Conservation (phyloP, 73 alveolate species). For the Paramecium octaurelia region DNA sequence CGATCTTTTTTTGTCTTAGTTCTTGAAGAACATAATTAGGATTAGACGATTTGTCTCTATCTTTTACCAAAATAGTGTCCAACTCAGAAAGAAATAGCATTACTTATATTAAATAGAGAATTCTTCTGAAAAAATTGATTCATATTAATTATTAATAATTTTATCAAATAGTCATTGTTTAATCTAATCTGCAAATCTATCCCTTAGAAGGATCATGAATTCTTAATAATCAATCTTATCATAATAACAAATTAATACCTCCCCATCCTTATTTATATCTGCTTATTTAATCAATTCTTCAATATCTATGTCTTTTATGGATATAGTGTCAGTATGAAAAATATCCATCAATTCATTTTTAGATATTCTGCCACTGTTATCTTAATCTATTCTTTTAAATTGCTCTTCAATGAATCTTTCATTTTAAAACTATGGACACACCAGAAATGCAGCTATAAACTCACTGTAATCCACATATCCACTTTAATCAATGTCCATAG, state of each 20-base stretch:
- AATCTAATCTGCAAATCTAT: not conserved
- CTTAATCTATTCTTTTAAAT: conserved; percentile 50
- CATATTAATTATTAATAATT: not conserved
- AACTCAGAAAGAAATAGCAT: not conserved
- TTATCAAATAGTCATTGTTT: not conserved
- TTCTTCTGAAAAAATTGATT: not conserved
- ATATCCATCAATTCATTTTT: conserved; percentile 48
- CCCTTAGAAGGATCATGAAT: conserved; percentile 1
- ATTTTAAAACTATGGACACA: not conserved
- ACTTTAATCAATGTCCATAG: conserved; percentile 42
- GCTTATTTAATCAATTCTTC: conserved; percentile 53
- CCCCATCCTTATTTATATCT: conserved; percentile 67
- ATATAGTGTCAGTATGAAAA: conserved; percentile 35
- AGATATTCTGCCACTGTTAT: conserved; percentile 51
- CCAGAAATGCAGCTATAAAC: conserved; percentile 48
- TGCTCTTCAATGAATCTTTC: conserved; percentile 57
- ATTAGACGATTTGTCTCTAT: not conserved
- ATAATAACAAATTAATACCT: not conserved
- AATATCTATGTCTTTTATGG: conserved; percentile 43
- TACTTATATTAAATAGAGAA: not conserved
- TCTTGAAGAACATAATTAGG: not conserved
- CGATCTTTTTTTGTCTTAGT: not conserved
- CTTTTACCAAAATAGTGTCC: not conserved
- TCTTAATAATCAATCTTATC: conserved; percentile 37
- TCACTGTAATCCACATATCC: conserved; percentile 54